These are phyloP conservation scores for Talaromyces thailandensis DNA, from an alignment of 495 filamentous ascomycete species.

Conservation along the genomic window DNA sequence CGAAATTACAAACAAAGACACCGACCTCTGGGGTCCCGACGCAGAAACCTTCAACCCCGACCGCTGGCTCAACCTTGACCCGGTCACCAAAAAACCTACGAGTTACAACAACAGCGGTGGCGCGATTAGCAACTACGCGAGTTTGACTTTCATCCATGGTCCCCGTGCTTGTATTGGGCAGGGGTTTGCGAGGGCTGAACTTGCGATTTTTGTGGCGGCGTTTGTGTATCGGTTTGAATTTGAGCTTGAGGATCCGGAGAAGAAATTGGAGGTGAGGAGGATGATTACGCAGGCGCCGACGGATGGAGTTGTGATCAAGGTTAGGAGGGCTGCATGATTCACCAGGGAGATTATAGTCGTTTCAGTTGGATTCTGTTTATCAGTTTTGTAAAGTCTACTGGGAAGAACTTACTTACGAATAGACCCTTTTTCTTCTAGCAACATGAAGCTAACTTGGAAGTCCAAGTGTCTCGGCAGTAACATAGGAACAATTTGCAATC, in stretches of 20 bases:
- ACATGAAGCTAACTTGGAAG: no score
- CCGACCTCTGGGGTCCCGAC: slow-evolving; percentile 73
- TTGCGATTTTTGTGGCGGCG: slow-evolving; percentile 69
- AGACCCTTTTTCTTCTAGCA: no score
- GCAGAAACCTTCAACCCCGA: slow-evolving; percentile 75
- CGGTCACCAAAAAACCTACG: slow-evolving; percentile 3
- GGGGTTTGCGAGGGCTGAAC: slow-evolving; percentile 75
- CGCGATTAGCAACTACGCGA: slow-evolving; percentile 58
- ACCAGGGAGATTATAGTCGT: no score
- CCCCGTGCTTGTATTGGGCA: slow-evolving; percentile 75
- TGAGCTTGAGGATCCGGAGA: slow-evolving; percentile 49
- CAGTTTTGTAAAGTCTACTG: no score
- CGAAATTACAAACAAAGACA: slow-evolving; percentile 59
- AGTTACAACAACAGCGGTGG: slow-evolving; percentile 30
- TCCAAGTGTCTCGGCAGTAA: not conserved
- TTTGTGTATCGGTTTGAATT: slow-evolving; percentile 65
- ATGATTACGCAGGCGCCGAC: slow-evolving; percentile 54
- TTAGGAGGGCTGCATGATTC: slow-evolving; percentile 20
- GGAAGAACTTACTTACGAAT: no score
- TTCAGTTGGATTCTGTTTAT: no score
- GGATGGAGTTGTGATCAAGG: slow-evolving; percentile 53
- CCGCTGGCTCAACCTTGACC: slow-evolving; percentile 55
- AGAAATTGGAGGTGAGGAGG: slow-evolving; percentile 47
- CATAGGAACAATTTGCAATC: not conserved
- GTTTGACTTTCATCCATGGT: slow-evolving; percentile 78